A percentile compares a stretch with the other conserved stretches of the same genome.
These are phyloP conservation scores for Teratosphaeria gauchensis DNA, from an alignment of 2,329 filamentous ascomycete species.

Conservation along the genomic window DNA sequence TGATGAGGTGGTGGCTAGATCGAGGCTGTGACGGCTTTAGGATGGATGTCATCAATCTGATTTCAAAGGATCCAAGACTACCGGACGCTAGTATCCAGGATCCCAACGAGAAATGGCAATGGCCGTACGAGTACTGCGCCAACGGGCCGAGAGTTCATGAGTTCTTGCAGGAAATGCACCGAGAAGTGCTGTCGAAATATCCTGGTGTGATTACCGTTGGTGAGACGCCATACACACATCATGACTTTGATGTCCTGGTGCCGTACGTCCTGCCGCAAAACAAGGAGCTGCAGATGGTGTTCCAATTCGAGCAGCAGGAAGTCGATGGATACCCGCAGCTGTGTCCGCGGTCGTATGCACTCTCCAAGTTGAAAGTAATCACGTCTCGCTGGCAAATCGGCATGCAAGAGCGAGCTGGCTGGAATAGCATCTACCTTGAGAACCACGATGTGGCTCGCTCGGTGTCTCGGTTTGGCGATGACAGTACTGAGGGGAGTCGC, in stretches of 20 bases:
- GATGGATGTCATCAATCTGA: constrained; percentile 14
- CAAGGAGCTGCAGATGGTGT: constrained; percentile 60
- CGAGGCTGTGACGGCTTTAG: constrained; percentile 49
- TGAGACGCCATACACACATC: constrained; percentile 38
- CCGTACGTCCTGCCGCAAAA: constrained; percentile 44
- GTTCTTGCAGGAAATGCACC: constrained; percentile 35
- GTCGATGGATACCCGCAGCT: background rate
- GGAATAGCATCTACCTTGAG: constrained; percentile 56
- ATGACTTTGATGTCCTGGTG: constrained; percentile 39
- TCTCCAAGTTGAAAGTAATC: constrained; percentile 30
- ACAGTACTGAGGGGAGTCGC: constrained; percentile 33
- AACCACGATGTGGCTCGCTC: constrained; percentile 53
- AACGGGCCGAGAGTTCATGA: constrained; percentile 37
- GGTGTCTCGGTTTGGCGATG: constrained; percentile 42
- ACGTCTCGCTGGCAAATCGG: background rate
- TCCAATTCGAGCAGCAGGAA: constrained; percentile 50
- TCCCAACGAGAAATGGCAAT: constrained; percentile 12
- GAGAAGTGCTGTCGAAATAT: constrained; percentile 9
- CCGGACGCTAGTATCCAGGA: constrained; percentile 11
- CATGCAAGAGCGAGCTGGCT: constrained; percentile 44
- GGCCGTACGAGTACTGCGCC: constrained; percentile 11
- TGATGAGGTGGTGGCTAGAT: constrained; percentile 60
- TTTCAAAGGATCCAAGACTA: constrained; percentile 16
- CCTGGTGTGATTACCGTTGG: constrained; percentile 35
- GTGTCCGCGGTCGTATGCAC: background rate